phyloP scores from a whole-genome alignment of 371 early-diverging fungal genomes.

The Entomophthora muscae region DNA sequence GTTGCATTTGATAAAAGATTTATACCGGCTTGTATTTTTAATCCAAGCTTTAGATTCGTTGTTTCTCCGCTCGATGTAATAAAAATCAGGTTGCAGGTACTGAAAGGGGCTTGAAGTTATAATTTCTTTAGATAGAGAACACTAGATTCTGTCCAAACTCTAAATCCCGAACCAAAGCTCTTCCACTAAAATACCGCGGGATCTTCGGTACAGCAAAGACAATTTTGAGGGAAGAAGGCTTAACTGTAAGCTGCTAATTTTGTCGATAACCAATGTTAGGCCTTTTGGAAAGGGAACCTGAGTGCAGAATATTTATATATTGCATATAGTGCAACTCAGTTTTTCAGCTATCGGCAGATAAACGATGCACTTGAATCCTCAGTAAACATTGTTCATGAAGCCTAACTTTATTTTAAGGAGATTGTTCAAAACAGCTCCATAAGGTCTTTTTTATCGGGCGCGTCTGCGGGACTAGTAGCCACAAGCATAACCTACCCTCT shows the following conservation, averaged over 20 bases:
- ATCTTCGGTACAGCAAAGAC: slow-evolving; percentile 30
- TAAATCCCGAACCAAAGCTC: neutral
- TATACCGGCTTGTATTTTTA: too few species aligned
- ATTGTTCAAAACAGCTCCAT: slow-evolving; percentile 8
- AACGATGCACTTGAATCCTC: slow-evolving; percentile 16
- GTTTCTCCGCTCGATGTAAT: neutral
- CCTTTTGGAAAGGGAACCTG: slow-evolving; percentile 86
- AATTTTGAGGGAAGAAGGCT: slow-evolving; percentile 55
- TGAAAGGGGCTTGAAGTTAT: neutral
- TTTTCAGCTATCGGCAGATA: slow-evolving; percentile 46
- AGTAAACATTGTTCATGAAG: neutral
- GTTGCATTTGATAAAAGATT: neutral
- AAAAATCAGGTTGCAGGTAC: neutral
- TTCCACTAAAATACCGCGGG: slow-evolving; percentile 22
- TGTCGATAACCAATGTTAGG: slow-evolving; percentile 20
- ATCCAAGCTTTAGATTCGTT: neutral
- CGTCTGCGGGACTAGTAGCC: slow-evolving; percentile 54
- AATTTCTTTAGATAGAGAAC: neutral
- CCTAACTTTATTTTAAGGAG: neutral
- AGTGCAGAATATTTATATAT: slow-evolving; percentile 81
- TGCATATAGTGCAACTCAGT: slow-evolving; percentile 76
- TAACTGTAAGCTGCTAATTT: slow-evolving; percentile 21
- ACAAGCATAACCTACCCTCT: slow-evolving; percentile 80
- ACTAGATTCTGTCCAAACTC: neutral
- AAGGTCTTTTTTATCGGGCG: slow-evolving; percentile 41